Evolutionary conservation across 257 asterid species (phyloP), one percentile per base, ranked within the genome.

Genomic region (Nicotiana attenuata): DNA sequence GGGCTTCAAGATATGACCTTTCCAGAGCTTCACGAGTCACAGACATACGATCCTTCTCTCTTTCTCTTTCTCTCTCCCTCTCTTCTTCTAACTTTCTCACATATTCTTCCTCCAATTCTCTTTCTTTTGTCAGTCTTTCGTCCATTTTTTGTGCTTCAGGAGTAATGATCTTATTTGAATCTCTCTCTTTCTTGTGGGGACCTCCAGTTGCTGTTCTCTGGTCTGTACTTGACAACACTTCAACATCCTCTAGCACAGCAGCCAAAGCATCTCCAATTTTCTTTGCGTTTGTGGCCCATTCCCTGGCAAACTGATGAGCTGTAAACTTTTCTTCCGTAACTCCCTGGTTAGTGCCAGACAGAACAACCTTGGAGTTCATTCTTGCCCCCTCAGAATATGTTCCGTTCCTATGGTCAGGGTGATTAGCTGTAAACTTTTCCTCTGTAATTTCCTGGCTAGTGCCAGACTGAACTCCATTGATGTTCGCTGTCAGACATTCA

Each of bases 11-110:
- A 88, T 85, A 88, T 71, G 92, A 87, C 89, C 89, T 93, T 83
- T 90, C 93, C 83, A 85, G 90, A 86, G 91, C 91, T 88, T 90
- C 93, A 80, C 88, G 91, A 67, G 90, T 87, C 26, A 96, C 90
- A 80, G 93, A 94, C 98, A 92, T 96, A 84, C 97, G 88, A 83
- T 96, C 98, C 90, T 96, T 96, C 83, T 94, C 98, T 88, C 98
- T 91, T 86, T 96, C 98, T 87, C 97, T 96, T 85, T 93, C 96
- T 85, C 99, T 86, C 84, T 92, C 98, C 89, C 92, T 91, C 85
- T 96, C 97, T 87, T 91, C 97, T 86, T 96, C 97, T 52, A 90
- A 38, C 86, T 86, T 92, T 87, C 92, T 90, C 66, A 87, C 75
- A 31, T 65, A 84, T 78, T 91, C 97, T 56, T 87, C 86, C 88